Evolutionary conservation across 768 basidiomycete genomes (phyloP).

Genomic region (Rhizopogon salebrosus): DNA sequence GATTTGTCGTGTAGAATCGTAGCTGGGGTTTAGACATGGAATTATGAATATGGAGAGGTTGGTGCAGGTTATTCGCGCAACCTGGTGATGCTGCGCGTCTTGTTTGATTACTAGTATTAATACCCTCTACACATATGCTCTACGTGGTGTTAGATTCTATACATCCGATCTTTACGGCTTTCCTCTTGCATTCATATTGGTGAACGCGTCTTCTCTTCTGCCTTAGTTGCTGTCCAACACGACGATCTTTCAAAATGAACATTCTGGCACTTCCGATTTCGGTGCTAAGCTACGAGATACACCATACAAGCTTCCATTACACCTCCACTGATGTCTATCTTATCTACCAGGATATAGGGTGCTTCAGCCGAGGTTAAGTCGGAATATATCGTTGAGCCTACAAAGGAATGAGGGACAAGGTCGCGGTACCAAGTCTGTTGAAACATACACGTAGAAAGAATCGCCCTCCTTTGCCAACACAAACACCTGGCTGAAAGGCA

Average conservation of each 20-base stretch:
- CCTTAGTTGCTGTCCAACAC: not conserved
- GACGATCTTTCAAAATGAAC: not conserved
- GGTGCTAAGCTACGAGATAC: conserved; percentile 2
- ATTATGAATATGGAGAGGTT: not conserved
- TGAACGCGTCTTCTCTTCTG: not conserved
- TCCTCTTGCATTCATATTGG: not conserved
- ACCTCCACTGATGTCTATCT: conserved; percentile 5
- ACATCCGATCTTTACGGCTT: not conserved
- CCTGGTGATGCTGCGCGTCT: conserved; percentile 1
- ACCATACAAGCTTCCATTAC: conserved; percentile 18
- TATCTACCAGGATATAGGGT: not conserved
- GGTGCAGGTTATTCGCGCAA: not conserved
- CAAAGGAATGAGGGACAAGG: conserved; percentile 4
- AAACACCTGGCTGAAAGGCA: conserved; percentile 92
- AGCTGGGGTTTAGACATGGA: conserved; percentile 52
- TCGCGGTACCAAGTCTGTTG: not conserved
- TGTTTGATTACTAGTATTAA: conserved; percentile 18
- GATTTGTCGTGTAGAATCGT: conserved; percentile 42
- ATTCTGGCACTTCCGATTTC: not conserved
- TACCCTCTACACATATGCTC: conserved; percentile 25
- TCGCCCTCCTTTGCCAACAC: conserved; percentile 74
- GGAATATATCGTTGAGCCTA: conserved; percentile 89
- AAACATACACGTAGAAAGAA: conserved; percentile 83
- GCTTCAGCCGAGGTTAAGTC: conserved; percentile 64
- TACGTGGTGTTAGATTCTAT: conserved; percentile 7